A percentile compares a stretch with the other conserved stretches of the same genome.
These are phyloP conservation scores for Russula virescens DNA, from an alignment of 768 basidiomycete species.

Conservation along the genomic window DNA sequence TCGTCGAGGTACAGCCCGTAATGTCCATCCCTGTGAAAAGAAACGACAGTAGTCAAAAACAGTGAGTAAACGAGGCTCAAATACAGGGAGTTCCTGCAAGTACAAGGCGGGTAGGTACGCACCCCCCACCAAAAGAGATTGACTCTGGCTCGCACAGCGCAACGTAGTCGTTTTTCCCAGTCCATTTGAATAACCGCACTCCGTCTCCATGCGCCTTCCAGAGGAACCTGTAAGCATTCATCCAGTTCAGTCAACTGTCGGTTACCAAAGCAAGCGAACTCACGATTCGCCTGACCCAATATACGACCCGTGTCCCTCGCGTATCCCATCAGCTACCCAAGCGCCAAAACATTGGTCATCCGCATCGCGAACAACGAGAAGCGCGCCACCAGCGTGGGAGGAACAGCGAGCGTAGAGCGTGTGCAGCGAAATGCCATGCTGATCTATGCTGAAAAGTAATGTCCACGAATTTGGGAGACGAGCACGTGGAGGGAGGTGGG, in stretches of 20 bases:
- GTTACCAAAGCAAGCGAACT: slow-evolving; percentile 10
- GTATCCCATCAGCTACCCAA: slow-evolving; percentile 73
- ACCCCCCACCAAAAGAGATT: slow-evolving; percentile 93
- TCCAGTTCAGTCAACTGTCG: not conserved
- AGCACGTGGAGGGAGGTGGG: slow-evolving; percentile 65
- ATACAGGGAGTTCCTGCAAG: not conserved
- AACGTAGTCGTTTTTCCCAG: slow-evolving; percentile 86
- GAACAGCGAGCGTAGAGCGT: slow-evolving; percentile 76
- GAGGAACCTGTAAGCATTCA: slow-evolving; percentile 50
- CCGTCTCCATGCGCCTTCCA: slow-evolving; percentile 52
- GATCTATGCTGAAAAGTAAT: slow-evolving; percentile 85
- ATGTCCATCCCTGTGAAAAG: slow-evolving; percentile 60
- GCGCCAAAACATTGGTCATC: slow-evolving; percentile 69
- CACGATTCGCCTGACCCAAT: slow-evolving; percentile 89
- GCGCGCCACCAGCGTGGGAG: slow-evolving; percentile 38
- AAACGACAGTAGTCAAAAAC: not conserved
- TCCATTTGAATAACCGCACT: slow-evolving; percentile 71
- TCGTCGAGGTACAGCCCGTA: slow-evolving; percentile 89
- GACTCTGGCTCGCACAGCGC: slow-evolving; percentile 75
- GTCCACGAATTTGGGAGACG: slow-evolving; percentile 70
- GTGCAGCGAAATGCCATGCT: slow-evolving; percentile 88
- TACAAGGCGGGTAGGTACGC: slow-evolving; percentile 27
- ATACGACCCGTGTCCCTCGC: slow-evolving; percentile 52
- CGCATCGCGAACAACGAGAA: slow-evolving; percentile 64
- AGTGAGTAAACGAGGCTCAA: not conserved